Base-by-base conservation (phyloP, 2,329 filamentous ascomycete species). In the Stagonosporopsis chrysanthemi region DNA sequence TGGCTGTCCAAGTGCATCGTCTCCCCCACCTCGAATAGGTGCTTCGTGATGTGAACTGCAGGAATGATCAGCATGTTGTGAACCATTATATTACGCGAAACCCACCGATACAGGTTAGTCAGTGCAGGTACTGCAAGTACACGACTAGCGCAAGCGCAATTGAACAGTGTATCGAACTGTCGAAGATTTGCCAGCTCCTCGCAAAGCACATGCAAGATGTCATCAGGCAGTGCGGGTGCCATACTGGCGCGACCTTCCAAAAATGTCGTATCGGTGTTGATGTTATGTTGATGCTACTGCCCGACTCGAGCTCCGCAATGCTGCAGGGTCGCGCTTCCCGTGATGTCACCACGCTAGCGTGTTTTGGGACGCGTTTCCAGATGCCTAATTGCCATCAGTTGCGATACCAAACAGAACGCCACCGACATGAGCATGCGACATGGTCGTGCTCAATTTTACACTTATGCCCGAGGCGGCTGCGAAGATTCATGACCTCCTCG, bases 401-500 rank as follows among this genome's bases (percentile, higher is more conserved):
- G 26, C 19, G 28, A 19, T 42, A 40, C 14, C 22, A 24, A 17
- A n/a, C 44, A 17, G n/a, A 40, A 14, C 24, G 33, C 31, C 38
- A 45, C 40, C 22, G 39, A 28, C 29, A 55, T 61, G 47, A 64
- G 45, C 48, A 49, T 35, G 28, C 47, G 64, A 35, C 7, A 82
- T 82, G 80, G 74, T 80, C n/a, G 68, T 77, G 9, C 72, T 93
- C 56, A 88, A 83, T 58, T 92, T 93, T 71, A 90, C 88, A 0
- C 80, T 94, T 51, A 89, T 83, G 66, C 89, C 90, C 54, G 89
- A 92, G 65, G 88, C 88, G 29, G 86, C 91, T 40, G 81, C 82
- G 6, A 86, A 85, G 45, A 80, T 94, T 41, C 88, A 91, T 66
- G 90, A 93, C 74, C 84, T 87, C 23, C 83, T 94, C 54, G 81